Conservation (phyloP, 1,139 yeast genomes). For the Taphrina pruni region DNA sequence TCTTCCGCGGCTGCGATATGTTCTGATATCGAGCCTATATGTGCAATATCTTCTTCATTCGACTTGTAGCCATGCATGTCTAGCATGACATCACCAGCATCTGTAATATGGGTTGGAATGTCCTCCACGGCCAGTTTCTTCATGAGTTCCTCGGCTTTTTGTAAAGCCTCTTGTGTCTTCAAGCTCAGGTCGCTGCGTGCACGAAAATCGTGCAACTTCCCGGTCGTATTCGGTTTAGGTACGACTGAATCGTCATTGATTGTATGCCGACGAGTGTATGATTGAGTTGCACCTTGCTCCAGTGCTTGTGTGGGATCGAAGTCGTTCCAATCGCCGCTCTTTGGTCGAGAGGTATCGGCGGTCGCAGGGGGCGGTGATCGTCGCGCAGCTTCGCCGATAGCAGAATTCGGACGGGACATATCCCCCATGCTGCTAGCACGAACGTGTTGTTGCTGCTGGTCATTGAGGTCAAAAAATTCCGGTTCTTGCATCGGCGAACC, state of each 20-base stretch:
- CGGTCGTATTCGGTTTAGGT: conserved; percentile 42
- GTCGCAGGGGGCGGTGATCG: conserved; percentile 18
- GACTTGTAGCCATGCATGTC: conserved; percentile 94
- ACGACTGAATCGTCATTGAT: conserved; percentile 16
- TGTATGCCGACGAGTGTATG: conserved; percentile 29
- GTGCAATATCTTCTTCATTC: conserved; percentile 31
- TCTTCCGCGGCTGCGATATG: conserved; percentile 62
- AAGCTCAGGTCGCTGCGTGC: conserved; percentile 50
- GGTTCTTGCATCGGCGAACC: conserved; percentile 37
- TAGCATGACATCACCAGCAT: conserved; percentile 85
- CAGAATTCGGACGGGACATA: conserved; percentile 1
- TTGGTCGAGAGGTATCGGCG: conserved; percentile 15
- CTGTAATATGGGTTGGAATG: conserved; percentile 86
- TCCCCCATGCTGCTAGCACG: conserved; percentile 38
- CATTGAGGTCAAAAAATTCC: conserved; percentile 35
- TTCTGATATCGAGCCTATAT: conserved; percentile 69
- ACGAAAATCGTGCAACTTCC: conserved; percentile 28
- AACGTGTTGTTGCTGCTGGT: conserved; percentile 32
- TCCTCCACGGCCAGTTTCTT: conserved; percentile 69
- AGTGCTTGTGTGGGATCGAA: conserved; percentile 14
- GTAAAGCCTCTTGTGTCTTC: conserved; percentile 56
- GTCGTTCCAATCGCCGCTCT: conserved; percentile 33
- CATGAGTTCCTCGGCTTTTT: conserved; percentile 72
- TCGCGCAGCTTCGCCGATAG: conserved; percentile 41
- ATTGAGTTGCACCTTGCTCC: not conserved